A percentile compares a stretch with the other conserved stretches of the same genome.
Evolutionary conservation across 2,329 filamentous ascomycete genomes (phyloP).

Genomic region (Chaetomium sp.): DNA sequence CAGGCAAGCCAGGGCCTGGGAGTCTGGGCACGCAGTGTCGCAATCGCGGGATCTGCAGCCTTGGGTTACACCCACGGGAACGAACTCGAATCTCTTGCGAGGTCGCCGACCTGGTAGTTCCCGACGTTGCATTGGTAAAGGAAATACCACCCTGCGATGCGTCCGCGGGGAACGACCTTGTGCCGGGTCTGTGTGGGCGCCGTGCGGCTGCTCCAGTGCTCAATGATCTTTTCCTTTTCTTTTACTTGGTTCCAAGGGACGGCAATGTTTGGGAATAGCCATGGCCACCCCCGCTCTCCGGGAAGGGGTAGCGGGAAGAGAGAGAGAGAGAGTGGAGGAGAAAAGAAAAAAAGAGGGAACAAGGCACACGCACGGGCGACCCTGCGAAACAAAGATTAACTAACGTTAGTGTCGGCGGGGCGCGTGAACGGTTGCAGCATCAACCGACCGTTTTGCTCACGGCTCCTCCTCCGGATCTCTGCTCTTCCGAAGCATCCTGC

Average conservation of each 20-base stretch:
- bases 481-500: neutral
- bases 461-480: neutral
- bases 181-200: neutral
- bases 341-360: too few species aligned
- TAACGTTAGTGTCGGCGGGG: too few species aligned
- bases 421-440: too few species aligned
- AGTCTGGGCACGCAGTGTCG: neutral
- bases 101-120: conserved; percentile 17
- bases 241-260: neutral
- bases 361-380: too few species aligned
- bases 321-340: too few species aligned
- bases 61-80: conserved; percentile 1
- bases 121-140: conserved; percentile 12
- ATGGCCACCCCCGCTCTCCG: too few species aligned
- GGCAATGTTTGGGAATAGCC: neutral
- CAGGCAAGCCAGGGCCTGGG: neutral
- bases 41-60: conserved; percentile 9
- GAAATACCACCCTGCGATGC: neutral
- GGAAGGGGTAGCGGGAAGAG: too few species aligned
- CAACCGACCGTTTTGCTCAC: too few species aligned
- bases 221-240: too few species aligned
- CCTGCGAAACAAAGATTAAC: too few species aligned
- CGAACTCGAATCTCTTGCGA: conserved; percentile 7
- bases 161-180: neutral
- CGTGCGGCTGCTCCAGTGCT: too few species aligned